A percentile compares a stretch with the other conserved stretches of the same genome.
These are phyloP conservation scores for Colletotrichum euphorbiae DNA, from an alignment of 2,329 filamentous ascomycete genomes.

Conservation along the genomic window DNA sequence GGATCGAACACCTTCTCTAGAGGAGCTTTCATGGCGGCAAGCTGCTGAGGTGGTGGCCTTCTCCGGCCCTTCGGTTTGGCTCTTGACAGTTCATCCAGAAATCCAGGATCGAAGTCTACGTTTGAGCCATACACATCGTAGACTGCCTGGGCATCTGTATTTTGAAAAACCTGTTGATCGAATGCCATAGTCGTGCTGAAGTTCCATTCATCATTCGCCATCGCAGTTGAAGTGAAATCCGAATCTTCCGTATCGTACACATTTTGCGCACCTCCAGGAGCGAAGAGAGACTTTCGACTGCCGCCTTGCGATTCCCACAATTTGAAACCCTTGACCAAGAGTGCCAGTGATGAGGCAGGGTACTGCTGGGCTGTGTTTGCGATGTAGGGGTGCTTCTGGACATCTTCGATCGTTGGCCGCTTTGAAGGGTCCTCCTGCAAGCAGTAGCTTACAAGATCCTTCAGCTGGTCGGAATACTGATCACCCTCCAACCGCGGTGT, in stretches of 20 bases:
- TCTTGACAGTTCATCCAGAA: conserved; percentile 61
- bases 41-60: conserved; percentile 67
- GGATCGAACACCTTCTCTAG: conserved; percentile 75
- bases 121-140: conserved; percentile 70
- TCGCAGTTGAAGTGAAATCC: conserved; percentile 56
- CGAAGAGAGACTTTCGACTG: conserved; percentile 74
- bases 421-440: conserved; percentile 75
- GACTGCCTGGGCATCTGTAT: conserved; percentile 67
- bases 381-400: conserved; percentile 78
- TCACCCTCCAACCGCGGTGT: conserved; percentile 78
- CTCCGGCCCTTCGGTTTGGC: conserved; percentile 63
- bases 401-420: conserved; percentile 75
- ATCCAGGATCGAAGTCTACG: conserved; percentile 63
- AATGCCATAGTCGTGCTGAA: conserved; percentile 75
- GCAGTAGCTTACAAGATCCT: conserved; percentile 78
- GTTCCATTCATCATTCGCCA: conserved; percentile 73
- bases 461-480: conserved; percentile 75
- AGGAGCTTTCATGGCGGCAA: conserved; percentile 68
- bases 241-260: conserved; percentile 50
- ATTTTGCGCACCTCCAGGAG: conserved; percentile 68
- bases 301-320: conserved; percentile 82
- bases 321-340: conserved; percentile 78
- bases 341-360: conserved; percentile 71
- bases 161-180: conserved; percentile 66
- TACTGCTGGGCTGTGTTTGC: conserved; percentile 70